Percentiles rank a stretch among this genome's conserved stretches.
These are phyloP conservation scores for Hypsizygus marmoreus DNA, from an alignment of 768 basidiomycete species.

Conservation along the genomic window DNA sequence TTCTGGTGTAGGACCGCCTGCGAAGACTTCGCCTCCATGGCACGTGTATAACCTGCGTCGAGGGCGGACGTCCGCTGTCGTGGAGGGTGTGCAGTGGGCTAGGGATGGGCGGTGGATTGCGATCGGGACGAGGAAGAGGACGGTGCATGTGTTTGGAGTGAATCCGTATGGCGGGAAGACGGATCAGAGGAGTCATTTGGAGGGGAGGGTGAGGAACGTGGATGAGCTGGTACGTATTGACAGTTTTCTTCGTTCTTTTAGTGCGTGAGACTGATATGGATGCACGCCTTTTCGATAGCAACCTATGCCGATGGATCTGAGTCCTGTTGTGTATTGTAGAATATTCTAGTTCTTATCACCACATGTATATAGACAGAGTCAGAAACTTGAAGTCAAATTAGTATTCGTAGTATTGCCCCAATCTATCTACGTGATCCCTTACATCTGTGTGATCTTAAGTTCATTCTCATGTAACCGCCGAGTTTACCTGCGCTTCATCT, in stretches of 20 bases:
- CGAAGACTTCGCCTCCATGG: no score
- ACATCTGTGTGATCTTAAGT: no score
- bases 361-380: no score
- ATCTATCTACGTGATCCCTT: no score
- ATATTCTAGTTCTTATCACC: no score
- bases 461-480: no score
- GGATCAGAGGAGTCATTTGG: slow-evolving; percentile 62
- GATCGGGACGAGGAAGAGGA: slow-evolving; percentile 63
- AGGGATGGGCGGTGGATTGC: slow-evolving; percentile 69
- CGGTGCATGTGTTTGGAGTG: slow-evolving; percentile 71
- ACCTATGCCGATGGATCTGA: slow-evolving; percentile 52
- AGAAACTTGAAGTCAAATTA: no score
- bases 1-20: no score
- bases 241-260: slow-evolving; percentile 6
- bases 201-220: slow-evolving; percentile 57
- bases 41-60: slow-evolving; percentile 71
- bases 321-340: slow-evolving; percentile 57
- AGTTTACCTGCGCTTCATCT: no score
- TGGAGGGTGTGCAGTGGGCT: slow-evolving; percentile 57
- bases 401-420: no score
- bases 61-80: slow-evolving; percentile 68
- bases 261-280: background rate
- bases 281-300: slow-evolving; percentile 35
- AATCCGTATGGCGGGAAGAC: slow-evolving; percentile 77
- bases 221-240: slow-evolving; percentile 44